Evolutionary conservation across 345 rosid genomes (phyloP).

Genomic region (Eutrema japonicum): DNA sequence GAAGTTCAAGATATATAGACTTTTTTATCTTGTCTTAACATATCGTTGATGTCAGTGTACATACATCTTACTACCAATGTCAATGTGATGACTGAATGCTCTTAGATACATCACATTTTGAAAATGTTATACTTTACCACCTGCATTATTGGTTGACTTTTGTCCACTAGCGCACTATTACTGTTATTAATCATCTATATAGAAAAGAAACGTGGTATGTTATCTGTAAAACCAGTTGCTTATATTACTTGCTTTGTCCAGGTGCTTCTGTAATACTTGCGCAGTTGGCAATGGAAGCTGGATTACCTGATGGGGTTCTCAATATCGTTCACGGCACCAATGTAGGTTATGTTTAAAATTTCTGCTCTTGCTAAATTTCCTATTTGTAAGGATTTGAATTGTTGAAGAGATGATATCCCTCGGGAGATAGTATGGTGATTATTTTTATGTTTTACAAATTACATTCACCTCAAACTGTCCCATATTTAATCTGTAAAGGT

Average conservation of each 20-base stretch:
- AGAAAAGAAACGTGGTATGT: background rate
- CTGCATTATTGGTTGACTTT: background rate
- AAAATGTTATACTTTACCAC: constrained; percentile 3
- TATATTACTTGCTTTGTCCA: constrained; percentile 41
- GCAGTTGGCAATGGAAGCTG: constrained; percentile 95
- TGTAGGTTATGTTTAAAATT: constrained; percentile 50
- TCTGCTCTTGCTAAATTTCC: constrained; percentile 1
- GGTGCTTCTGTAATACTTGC: constrained; percentile 95
- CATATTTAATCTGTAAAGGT: background rate
- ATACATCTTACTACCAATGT: background rate
- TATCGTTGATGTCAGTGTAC: background rate
- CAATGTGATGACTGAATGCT: background rate
- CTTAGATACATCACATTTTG: background rate
- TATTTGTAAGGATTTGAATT: constrained; percentile 10
- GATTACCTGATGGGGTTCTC: constrained; percentile 88
- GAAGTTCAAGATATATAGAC: background rate
- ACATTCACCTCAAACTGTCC: background rate
- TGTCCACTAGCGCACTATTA: background rate
- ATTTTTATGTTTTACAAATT: background rate
- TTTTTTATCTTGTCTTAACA: background rate
- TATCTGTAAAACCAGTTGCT: constrained; percentile 10
- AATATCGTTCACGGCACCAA: constrained; percentile 91
- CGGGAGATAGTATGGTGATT: background rate
- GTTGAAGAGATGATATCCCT: background rate
- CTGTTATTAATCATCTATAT: constrained; percentile 8